Conservation (phyloP, 257 asterid species). For the Solanum tarapatanum region DNA sequence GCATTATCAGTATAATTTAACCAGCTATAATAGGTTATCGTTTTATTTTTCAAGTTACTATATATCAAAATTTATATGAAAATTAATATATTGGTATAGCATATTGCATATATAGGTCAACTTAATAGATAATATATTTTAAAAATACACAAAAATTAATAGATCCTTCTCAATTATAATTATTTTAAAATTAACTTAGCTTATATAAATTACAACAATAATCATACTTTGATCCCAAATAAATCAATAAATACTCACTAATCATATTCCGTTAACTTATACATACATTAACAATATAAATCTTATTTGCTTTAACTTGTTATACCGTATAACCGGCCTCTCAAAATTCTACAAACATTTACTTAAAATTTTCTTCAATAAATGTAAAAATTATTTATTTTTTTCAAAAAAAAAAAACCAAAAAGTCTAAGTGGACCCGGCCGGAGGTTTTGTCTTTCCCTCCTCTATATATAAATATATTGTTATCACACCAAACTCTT, state of each 20-base stretch:
- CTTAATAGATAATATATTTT: neutral
- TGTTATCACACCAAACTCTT: neutral
- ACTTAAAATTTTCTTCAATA: too few species aligned
- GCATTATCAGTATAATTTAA: neutral
- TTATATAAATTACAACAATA: neutral
- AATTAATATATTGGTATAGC: neutral
- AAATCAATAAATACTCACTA: neutral
- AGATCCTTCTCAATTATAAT: neutral
- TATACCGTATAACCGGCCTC: neutral
- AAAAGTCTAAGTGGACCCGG: neutral
- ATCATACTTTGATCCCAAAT: neutral
- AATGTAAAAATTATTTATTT: too few species aligned
- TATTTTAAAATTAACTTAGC: neutral
- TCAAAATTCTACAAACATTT: too few species aligned
- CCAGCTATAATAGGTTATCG: neutral
- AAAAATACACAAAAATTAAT: neutral
- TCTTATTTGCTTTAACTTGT: neutral
- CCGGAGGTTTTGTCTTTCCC: neutral
- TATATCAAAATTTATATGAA: neutral
- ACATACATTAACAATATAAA: neutral
- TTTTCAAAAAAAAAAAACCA: too few species aligned
- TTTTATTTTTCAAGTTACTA: neutral
- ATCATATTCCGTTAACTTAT: neutral
- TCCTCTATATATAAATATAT: neutral
- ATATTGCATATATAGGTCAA: neutral